These are phyloP conservation scores for Austroboletus niveus DNA, from an alignment of 1,284 basidiomycete genomes.

Conservation along the genomic window DNA sequence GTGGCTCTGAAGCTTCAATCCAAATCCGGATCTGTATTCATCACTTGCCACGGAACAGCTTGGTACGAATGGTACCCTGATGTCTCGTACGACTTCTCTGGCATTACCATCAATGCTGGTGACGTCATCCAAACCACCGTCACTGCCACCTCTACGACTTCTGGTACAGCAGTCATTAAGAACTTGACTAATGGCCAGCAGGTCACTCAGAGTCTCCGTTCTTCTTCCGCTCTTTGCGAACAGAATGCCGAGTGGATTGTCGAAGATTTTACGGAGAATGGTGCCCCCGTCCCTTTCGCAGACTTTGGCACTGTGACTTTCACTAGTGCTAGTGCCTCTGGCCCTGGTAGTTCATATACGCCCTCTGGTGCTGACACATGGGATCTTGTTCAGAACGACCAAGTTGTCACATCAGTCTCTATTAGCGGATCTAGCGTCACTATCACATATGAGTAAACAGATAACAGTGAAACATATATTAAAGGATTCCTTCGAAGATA, in stretches of 20 bases:
- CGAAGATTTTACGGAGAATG: background rate
- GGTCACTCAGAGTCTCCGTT: background rate
- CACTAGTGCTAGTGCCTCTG: background rate
- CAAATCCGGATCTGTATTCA: background rate
- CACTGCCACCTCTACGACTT: conserved; percentile 19
- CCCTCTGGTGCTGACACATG: background rate
- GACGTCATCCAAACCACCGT: conserved; percentile 13
- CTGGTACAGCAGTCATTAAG: conserved; percentile 18
- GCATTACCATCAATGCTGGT: conserved; percentile 10
- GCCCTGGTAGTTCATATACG: background rate
- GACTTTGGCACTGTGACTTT: background rate
- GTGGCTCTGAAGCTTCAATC: background rate
- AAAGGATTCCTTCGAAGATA: too few species aligned
- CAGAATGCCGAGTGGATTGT: background rate
- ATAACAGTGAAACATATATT: too few species aligned
- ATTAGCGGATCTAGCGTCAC: background rate
- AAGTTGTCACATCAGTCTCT: background rate
- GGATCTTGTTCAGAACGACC: background rate
- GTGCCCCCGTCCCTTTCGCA: background rate
- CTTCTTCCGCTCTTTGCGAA: background rate
- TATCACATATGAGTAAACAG: background rate
- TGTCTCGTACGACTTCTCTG: background rate
- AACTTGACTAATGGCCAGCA: conserved; percentile 15
- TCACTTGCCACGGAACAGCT: conserved; percentile 4
- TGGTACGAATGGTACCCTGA: conserved; percentile 23